phyloP scores from a whole-genome alignment of 352 stramenopile genomes.

The Thalassiosira pacifica region DNA sequence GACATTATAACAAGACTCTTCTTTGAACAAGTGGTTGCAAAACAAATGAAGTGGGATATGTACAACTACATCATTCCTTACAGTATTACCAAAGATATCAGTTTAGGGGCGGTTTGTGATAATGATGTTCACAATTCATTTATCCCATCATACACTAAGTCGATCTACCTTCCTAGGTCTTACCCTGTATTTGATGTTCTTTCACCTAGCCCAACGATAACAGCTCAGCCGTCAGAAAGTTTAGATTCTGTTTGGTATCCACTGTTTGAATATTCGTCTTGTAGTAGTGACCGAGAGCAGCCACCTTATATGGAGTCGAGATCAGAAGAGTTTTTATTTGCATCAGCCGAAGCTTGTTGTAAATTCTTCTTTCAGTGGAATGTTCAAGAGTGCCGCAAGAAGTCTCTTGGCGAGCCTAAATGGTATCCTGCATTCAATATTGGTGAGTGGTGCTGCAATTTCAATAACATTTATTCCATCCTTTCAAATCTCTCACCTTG shows the following conservation, averaged over 20 bases:
- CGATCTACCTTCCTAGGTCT: constrained; percentile 5
- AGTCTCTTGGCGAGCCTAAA: constrained; percentile 2
- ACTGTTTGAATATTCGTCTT: neutral
- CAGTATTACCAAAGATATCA: neutral
- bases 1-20: constrained; percentile 9
- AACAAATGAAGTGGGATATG: constrained; percentile 27
- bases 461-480: neutral
- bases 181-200: neutral
- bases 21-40: constrained; percentile 24
- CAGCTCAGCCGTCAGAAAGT: neutral
- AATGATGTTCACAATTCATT: neutral
- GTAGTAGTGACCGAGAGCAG: neutral
- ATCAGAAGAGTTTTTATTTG: neutral
- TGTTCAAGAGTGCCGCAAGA: constrained; percentile 5
- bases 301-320: neutral
- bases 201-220: neutral
- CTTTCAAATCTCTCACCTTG: neutral
- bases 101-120: neutral
- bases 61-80: constrained; percentile 13
- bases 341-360: neutral
- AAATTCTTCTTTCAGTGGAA: neutral
- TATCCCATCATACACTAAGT: constrained; percentile 26
- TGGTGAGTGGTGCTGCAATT: constrained; percentile 3
- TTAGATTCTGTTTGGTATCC: neutral
- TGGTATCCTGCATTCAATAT: constrained; percentile 20